Conservation (phyloP, 2,329 filamentous ascomycete species). For the Graphilbum fragrans region DNA sequence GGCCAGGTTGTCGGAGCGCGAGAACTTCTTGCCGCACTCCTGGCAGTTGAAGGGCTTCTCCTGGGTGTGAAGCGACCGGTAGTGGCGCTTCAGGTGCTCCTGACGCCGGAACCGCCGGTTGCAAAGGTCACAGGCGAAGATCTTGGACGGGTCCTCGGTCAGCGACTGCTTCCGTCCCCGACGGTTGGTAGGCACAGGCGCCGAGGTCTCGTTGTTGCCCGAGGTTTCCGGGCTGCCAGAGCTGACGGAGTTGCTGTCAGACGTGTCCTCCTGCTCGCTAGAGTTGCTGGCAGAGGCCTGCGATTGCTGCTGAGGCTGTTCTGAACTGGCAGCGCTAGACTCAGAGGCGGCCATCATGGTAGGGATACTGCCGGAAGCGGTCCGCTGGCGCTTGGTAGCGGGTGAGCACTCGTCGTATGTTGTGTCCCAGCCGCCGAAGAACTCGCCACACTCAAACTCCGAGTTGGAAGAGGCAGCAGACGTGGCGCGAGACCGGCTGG, state of each 20-base stretch:
- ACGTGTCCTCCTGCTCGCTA: conserved; percentile 1
- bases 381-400: conserved; percentile 48
- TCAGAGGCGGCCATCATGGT: conserved; percentile 27
- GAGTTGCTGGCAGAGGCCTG: conserved; percentile 16
- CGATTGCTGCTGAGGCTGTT: conserved; percentile 17
- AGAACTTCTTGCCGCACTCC: conserved; percentile 99
- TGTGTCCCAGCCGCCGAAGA: conserved; percentile 56
- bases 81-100: conserved; percentile 97
- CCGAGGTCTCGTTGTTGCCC: conserved; percentile 14
- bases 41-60: conserved; percentile 98
- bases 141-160: conserved; percentile 96
- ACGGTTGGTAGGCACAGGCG: conserved; percentile 59
- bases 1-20: conserved; percentile 89
- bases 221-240: conserved; percentile 22
- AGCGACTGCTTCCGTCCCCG: conserved; percentile 97
- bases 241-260: conserved; percentile 12
- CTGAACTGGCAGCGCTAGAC: conserved; percentile 17
- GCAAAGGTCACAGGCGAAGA: conserved; percentile 93
- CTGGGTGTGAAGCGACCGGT: conserved; percentile 93
- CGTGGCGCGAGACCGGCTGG: conserved; percentile 53
- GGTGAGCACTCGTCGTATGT: conserved; percentile 39
- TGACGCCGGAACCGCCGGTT: conserved; percentile 94
- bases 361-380: conserved; percentile 18
- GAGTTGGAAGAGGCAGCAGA: conserved; percentile 64
- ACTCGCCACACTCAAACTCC: conserved; percentile 46